phyloP scores from a whole-genome alignment of 1,284 basidiomycete genomes.

The Porphyrellus sp. region DNA sequence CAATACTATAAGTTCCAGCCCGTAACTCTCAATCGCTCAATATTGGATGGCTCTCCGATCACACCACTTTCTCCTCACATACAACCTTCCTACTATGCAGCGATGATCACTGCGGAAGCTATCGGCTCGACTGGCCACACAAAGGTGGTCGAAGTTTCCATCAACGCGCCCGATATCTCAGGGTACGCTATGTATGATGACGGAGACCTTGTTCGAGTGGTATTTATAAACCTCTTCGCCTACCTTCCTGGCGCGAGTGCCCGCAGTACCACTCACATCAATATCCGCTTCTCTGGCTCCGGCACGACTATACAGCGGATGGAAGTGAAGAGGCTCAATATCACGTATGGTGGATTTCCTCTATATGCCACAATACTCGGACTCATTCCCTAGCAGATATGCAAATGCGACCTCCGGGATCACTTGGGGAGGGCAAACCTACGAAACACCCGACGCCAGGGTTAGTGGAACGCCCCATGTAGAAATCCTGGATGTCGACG shows the following conservation, averaged over 20 bases:
- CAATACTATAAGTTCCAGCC: conserved; percentile 50
- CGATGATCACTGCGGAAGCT: conserved; percentile 47
- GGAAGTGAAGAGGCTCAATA: conserved; percentile 44
- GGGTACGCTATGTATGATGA: conserved; percentile 63
- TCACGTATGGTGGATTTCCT: conserved; percentile 38
- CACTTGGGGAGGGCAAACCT: conserved; percentile 64
- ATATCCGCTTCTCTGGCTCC: conserved; percentile 37
- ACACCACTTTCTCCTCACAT: conserved; percentile 52
- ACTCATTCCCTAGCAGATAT: conserved; percentile 37
- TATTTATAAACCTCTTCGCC: conserved; percentile 58
- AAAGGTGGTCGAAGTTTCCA: conserved; percentile 49
- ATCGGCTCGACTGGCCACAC: conserved; percentile 41
- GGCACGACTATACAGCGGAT: conserved; percentile 24
- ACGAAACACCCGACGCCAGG: conserved; percentile 52
- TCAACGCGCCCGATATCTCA: conserved; percentile 49
- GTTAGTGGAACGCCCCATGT: conserved; percentile 41
- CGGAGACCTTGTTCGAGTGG: conserved; percentile 43
- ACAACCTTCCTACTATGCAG: conserved; percentile 60
- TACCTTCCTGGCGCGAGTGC: conserved; percentile 42
- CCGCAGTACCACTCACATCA: conserved; percentile 44
- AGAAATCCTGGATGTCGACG: conserved; percentile 37
- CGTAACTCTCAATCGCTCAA: conserved; percentile 49
- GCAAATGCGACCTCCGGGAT: conserved; percentile 55
- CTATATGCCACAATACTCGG: not conserved
- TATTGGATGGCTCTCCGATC: conserved; percentile 48